Evolutionary conservation across 129 eudicot genomes (phyloP), one percentile per base, ranked within the genome.

Genomic region (Artemisia argyi): DNA sequence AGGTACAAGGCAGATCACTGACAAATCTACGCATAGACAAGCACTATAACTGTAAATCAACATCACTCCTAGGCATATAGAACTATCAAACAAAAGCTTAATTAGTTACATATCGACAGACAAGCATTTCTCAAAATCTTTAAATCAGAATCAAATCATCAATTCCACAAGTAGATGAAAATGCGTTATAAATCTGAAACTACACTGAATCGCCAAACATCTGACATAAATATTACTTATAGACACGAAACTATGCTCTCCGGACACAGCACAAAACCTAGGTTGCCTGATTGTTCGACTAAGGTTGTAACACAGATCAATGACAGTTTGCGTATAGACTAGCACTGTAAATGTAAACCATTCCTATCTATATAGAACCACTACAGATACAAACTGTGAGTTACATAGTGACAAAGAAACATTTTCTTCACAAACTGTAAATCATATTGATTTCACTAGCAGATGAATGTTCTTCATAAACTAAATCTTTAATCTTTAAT

Each of bases 51-150:
- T 55, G 61, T 7, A 17, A 55, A 55, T 55, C 10, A 3, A 55
- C 24, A 17, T 7, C 19, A 17, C 50, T 73, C 69, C 49, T 5
- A 73, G 24, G 18, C 60, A 73, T 47, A 61, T 28, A 48, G n/a
- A 11, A 73, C 61, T 35, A 73, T 63, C 35, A 52, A 22, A 63
- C 32, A 7, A 28, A 50, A 49, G 11, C 30, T n/a, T 19, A 73
- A 51, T 14, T 6, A 30, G 32, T 19, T 53, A 11, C 65, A 71
- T 52, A 64, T 39, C 8, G 42, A 42, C 57, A 51, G 46, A 64
- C 39, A n/a, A 74, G 22, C 47, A 39, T 54, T 54, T 66, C 56
- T 53, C 54, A 16, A 54, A 54, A 65, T 11, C 15, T 11, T 47
- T 50, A 3, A 74, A 74, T 14, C 78, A 65, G 24, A 35, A 32